Conservation (phyloP, 352 stramenopile genomes). For the Blastocystis sp. region DNA sequence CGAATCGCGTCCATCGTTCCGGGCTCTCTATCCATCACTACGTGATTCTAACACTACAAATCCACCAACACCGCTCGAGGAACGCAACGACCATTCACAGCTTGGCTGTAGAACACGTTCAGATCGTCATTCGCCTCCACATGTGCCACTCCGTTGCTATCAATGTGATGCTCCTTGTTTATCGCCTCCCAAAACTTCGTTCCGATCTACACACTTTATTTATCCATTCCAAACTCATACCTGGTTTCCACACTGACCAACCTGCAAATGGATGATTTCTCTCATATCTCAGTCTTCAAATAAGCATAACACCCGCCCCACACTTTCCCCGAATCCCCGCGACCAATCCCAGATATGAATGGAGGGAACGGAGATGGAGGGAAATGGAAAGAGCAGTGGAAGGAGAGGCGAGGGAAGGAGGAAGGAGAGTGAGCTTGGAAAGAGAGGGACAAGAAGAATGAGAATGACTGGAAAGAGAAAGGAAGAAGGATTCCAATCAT, state of each 20-base stretch:
- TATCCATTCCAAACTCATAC: neutral
- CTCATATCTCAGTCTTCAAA: too few species aligned
- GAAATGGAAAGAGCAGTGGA: too few species aligned
- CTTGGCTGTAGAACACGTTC: constrained; percentile 62
- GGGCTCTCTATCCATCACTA: constrained; percentile 70
- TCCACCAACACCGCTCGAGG: constrained; percentile 79
- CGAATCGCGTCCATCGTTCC: constrained; percentile 97
- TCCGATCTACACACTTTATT: constrained; percentile 68
- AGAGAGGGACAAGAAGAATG: too few species aligned
- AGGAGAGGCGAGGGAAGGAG: too few species aligned
- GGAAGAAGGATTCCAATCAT: too few species aligned
- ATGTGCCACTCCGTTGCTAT: constrained; percentile 74
- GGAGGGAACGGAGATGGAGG: too few species aligned
- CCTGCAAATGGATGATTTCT: constrained; percentile 94
- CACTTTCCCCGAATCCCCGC: too few species aligned
- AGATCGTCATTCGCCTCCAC: constrained; percentile 63
- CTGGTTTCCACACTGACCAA: constrained; percentile 94
- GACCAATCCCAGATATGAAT: too few species aligned
- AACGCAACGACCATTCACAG: constrained; percentile 74
- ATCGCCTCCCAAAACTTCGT: constrained; percentile 91
- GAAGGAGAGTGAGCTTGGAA: too few species aligned
- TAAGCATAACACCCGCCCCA: too few species aligned
- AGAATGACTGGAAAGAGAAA: too few species aligned
- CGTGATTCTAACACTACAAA: constrained; percentile 61
- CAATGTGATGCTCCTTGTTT: constrained; percentile 75